These are phyloP conservation scores for Colletotrichum filicis DNA, from an alignment of 2,329 filamentous ascomycete genomes.

Conservation along the genomic window DNA sequence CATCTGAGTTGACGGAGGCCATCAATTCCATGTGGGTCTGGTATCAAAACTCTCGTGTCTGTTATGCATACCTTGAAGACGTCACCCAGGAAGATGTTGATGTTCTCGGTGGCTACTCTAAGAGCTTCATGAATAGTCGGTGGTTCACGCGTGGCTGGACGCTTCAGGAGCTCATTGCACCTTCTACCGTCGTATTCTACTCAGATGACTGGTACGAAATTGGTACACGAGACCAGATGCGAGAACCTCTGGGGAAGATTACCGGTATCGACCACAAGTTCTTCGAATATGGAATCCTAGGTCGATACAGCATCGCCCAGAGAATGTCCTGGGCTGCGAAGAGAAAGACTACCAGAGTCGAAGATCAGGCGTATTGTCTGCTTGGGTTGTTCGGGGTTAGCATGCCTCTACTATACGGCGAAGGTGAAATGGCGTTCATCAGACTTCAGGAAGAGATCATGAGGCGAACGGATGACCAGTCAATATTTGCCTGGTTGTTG, in stretches of 20 bases:
- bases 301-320: neutral
- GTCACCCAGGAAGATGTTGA: neutral
- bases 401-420: neutral
- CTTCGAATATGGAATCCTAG: neutral
- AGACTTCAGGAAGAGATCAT: neutral
- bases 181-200: neutral
- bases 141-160: neutral
- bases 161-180: neutral
- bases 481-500: neutral
- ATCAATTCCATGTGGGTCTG: neutral
- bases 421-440: neutral
- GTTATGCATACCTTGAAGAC: neutral
- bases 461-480: neutral
- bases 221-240: neutral
- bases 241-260: neutral
- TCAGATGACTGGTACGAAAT: neutral
- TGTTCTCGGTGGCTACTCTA: neutral
- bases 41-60: neutral
- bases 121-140: neutral
- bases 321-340: conserved; percentile 2
- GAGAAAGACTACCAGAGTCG: neutral
- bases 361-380: neutral
- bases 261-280: neutral
- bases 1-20: neutral
- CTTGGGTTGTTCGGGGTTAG: neutral